Base-by-base conservation (phyloP, 2,329 filamentous ascomycete genomes). In the Colletotrichum truncatum region DNA sequence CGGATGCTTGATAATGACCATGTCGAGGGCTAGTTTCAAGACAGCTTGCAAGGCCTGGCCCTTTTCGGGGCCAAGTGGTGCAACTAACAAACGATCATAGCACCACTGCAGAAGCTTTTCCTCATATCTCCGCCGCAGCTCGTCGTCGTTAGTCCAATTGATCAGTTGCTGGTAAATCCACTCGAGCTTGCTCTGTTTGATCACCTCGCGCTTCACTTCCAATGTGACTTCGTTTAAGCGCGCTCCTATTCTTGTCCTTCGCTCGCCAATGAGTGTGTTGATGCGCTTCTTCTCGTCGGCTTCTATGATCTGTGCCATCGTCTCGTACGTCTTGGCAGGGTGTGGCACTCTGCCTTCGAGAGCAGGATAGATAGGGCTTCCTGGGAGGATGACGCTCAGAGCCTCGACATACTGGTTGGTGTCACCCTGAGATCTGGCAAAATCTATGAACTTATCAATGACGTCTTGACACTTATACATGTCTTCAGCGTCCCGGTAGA, bases 1-100 rank as follows among this genome's bases (percentile, higher is more conserved):
- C 0, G 93, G 93, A 71, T 98, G 94, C 71, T 95, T 94, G 75
- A 99, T 96, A 65, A 97, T 92, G 66, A 99, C 95, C 92, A 99
- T 97, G 67, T 95, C 96, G 68, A 90, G 89, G 1, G 95, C 94
- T 55, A 96, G 82, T 65, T 91, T 90, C 72, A 91, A 79, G 0
- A 97, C 91, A 68, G 91, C 89, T 34, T 88, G 82, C 25, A 92
- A 87, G 76, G 97, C 94, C 16, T 82, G 78, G 1, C 80, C 74
- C 77, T 98, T 98, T 63, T 89, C 81, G 3, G 80, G 76, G 4
- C 90, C 88, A 1, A 84, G 66, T 3, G 90, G 87, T 14, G 93
- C 83, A 26, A 92, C 89, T 8, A 91, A 77, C 1, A 99, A 84
- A 5, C 88, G 86, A 62, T 98, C 94, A 70, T 94, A 91, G 66